Evolutionary conservation across 148 eudicot species (phyloP), one percentile per base, ranked within the genome.

Genomic region (Persicaria maculosa): DNA sequence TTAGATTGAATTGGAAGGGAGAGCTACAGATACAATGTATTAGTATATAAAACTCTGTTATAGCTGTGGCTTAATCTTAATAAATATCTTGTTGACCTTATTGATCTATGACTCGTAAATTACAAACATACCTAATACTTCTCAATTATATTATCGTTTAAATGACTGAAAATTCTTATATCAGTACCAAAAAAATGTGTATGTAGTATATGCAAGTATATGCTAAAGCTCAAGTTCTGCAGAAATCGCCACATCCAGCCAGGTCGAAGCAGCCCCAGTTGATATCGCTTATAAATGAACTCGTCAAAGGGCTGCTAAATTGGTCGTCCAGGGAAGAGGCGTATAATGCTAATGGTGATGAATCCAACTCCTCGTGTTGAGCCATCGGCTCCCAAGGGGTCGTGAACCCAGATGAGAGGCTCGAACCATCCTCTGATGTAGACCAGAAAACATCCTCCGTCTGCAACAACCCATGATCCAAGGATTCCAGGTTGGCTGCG

Each of bases 391-490:
- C 52, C 52, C 52, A 48, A 48, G 40, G 40, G 1, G 52, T 11
- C 14, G 52, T 12, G 1, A 31, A 9, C 44, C 68, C 68, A 62
- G 52, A 62, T 62, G 22, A 31, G n/a, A 58, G 45, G 6, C 68
- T 64, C 15, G 68, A 64, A 5, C 68, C 68, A 2, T 64, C 68
- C 16, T 64, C 68, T 5, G 68, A 9, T 0, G 68, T 64, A 11
- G 68, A 64, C 68, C 68, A 31, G 16, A 64, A 64, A 14, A 64
- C 45, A 64, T 64, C 68, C 31, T 57, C 64, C 31, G 64, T 19
- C 9, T 57, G 64, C 64, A 57, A 57, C 45, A 22, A 62, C 4
- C 45, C 45, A 9, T 64, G 68, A 64, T 64, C 68, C 2, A 64
- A 36, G 5, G 36, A 7, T 31, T 31, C 40, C 40, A 31, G 40